These are phyloP conservation scores for Microdochium nivale DNA, from an alignment of 2,329 filamentous ascomycete species.

Conservation along the genomic window DNA sequence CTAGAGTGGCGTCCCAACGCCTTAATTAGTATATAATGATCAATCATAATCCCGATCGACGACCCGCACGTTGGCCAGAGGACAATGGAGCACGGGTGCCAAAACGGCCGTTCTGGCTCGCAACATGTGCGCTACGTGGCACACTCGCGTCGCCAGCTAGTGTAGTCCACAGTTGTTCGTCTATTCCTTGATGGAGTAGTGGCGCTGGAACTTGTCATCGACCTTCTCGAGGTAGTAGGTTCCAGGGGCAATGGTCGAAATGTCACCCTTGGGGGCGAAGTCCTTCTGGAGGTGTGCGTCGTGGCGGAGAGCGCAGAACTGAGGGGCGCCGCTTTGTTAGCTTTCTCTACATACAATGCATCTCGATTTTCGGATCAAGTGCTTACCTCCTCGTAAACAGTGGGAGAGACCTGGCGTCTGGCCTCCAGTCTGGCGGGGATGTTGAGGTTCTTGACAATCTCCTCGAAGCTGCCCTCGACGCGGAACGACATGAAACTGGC, in stretches of 20 bases:
- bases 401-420: constrained; percentile 58
- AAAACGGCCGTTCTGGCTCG: not conserved
- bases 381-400: constrained; percentile 66
- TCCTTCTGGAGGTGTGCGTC: constrained; percentile 76
- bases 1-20: not conserved
- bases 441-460: constrained; percentile 59
- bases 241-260: constrained; percentile 55
- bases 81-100: not conserved
- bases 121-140: not conserved
- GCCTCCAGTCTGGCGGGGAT: constrained; percentile 60
- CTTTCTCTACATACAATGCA: not conserved
- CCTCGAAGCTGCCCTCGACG: constrained; percentile 60
- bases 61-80: not conserved
- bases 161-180: not conserved
- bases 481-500: constrained; percentile 67
- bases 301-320: constrained; percentile 76
- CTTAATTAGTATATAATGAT: not conserved
- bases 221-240: constrained; percentile 75
- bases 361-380: not conserved
- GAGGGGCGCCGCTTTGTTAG: constrained; percentile 12
- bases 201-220: constrained; percentile 79
- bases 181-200: constrained; percentile 68
- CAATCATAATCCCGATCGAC: not conserved
- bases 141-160: not conserved
- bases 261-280: constrained; percentile 61